Base-by-base conservation (phyloP, 179 eudicot genomes). In the Beta macrorhiza region DNA sequence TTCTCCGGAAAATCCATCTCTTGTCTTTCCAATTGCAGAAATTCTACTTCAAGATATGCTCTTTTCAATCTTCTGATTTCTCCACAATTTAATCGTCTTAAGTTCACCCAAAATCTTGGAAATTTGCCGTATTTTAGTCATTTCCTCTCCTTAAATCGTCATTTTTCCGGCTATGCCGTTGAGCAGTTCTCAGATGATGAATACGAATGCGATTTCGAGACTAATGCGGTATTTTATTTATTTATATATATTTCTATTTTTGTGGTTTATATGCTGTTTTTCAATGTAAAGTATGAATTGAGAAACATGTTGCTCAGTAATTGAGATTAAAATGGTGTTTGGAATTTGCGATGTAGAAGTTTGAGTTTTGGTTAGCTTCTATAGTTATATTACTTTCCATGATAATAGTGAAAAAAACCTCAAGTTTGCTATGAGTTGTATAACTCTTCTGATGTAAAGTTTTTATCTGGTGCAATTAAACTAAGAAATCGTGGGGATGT, bases 171-270 rank as follows among this genome's bases (percentile, higher is more conserved):
- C 11, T 90, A 89, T 64, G 93, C 97, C 5, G 89, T 83, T n/a
- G 99, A 96, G 89, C 99, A 92, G 89, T 96, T 94, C 87, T 96
- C 99, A 0, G 99, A 96, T 78, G 99, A 96, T 79, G 99, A 96
- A 59, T 96, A 96, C 22, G 99, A 96, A 8, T 94, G 99, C 72
- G 99, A 96, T 82, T 90, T 86, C 83, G 98, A 96, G 37, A 87
- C 87, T 76, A 86, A 96, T 55, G 71, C 89, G 91, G 98, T 88
- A 84, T 8, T 73, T 17, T 32, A 13, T 16, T 22, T 70, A 0
- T 12, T 17, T 22, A 9, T 65, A 10, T 25, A 1, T 0, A 53
- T n/a, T 11, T 47, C 52, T 2, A 5, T 79, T 45, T 11, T 52
- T 25, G 17, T 52, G 4, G 20, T 51, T 68, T 22, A 0, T 47